Conservation (phyloP, 345 rosid genomes). For the Bretschneidera sinensis region DNA sequence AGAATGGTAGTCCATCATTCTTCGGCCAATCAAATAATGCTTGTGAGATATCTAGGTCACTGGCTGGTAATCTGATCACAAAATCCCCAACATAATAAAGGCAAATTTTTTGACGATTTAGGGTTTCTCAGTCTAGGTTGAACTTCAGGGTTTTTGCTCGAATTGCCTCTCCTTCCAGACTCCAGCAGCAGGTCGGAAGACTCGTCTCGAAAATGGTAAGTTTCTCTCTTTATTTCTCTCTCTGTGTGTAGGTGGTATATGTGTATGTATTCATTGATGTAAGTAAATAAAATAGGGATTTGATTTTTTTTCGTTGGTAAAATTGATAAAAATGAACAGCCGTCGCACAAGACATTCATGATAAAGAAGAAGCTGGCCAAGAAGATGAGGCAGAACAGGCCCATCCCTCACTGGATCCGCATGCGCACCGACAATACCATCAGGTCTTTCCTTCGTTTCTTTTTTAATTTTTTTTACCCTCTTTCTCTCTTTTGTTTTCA, state of each 20-base stretch:
- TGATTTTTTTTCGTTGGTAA: not conserved
- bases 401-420: slow-evolving; percentile 75
- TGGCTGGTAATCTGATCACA: no score
- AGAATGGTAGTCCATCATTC: no score
- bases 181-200: not conserved
- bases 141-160: no score
- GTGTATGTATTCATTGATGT: not conserved
- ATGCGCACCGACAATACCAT: slow-evolving; percentile 66
- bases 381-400: slow-evolving; percentile 79
- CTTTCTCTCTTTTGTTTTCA: not conserved
- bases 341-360: slow-evolving; percentile 88
- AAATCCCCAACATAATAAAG: no score
- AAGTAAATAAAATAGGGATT: slow-evolving; percentile 3
- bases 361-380: slow-evolving; percentile 68
- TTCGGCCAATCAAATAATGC: no score
- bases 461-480: not conserved
- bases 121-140: no score
- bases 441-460: slow-evolving; percentile 23
- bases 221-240: not conserved
- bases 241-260: not conserved
- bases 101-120: no score
- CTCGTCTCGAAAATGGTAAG: not conserved
- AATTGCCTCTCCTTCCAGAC: not conserved
- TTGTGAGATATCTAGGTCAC: no score
- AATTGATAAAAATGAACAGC: slow-evolving; percentile 35